Evolutionary conservation across 176 grass and related monocot species (phyloP).

Genomic region (Phyllostachys edulis): DNA sequence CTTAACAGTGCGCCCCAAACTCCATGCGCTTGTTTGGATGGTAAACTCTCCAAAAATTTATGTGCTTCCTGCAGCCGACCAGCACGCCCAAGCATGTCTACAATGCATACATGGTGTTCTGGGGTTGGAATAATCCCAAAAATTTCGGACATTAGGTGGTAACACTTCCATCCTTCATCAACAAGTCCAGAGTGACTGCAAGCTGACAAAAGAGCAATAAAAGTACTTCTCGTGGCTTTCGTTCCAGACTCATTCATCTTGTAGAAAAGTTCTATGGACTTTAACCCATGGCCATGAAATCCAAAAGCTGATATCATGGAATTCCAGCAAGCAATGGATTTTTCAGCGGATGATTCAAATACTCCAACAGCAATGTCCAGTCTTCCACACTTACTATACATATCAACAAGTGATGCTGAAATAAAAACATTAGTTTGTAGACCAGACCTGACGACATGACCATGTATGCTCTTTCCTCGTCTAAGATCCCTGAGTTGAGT

Average conservation of each 20-base stretch:
- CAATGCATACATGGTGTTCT: slow-evolving; percentile 73
- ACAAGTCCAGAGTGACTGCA: slow-evolving; percentile 76
- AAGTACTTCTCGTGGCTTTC: slow-evolving; percentile 70
- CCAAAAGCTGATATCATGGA: slow-evolving; percentile 85
- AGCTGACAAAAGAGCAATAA: slow-evolving; percentile 76
- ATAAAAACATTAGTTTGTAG: slow-evolving; percentile 65
- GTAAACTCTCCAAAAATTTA: slow-evolving; percentile 52
- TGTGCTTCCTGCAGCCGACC: slow-evolving; percentile 59
- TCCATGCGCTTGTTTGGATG: slow-evolving; percentile 47
- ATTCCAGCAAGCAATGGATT: slow-evolving; percentile 83
- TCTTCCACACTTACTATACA: slow-evolving; percentile 88
- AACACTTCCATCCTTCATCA: slow-evolving; percentile 72
- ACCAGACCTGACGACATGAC: slow-evolving; percentile 51
- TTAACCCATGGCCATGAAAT: slow-evolving; percentile 67
- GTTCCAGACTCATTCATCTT: slow-evolving; percentile 60
- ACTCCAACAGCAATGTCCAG: slow-evolving; percentile 46
- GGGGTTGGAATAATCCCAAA: slow-evolving; percentile 55
- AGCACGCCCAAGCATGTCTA: slow-evolving; percentile 75
- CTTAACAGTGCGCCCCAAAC: slow-evolving; percentile 78
- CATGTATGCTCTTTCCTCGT: slow-evolving; percentile 70
- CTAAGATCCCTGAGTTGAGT: slow-evolving; percentile 58
- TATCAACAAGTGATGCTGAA: slow-evolving; percentile 72
- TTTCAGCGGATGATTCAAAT: slow-evolving; percentile 62
- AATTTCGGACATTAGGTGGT: slow-evolving; percentile 66
- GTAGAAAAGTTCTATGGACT: slow-evolving; percentile 64